phyloP scores from a whole-genome alignment of 306 rosid species.

The Cucumis melo region DNA sequence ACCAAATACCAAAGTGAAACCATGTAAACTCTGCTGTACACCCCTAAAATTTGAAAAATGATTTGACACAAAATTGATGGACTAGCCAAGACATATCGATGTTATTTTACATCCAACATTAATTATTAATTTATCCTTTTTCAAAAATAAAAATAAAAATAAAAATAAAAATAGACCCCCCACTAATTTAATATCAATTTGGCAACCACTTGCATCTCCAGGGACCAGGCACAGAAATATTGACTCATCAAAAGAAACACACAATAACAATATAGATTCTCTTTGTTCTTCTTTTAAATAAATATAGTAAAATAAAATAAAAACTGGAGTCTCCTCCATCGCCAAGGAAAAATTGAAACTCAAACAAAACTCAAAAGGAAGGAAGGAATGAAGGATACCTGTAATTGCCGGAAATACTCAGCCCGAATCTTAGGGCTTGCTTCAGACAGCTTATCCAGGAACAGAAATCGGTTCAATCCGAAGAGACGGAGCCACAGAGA shows the following conservation, averaged over 20 bases:
- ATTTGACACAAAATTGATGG: no score
- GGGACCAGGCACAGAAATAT: no score
- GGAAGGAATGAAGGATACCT: constrained; percentile 21
- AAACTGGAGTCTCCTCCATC: background rate
- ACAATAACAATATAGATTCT: no score
- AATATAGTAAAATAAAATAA: background rate
- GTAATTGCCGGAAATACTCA: constrained; percentile 42
- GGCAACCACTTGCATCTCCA: background rate
- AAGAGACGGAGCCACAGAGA: constrained; percentile 42
- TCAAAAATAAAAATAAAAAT: no score
- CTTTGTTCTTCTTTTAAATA: background rate
- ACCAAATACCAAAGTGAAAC: no score
- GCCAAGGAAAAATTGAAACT: background rate
- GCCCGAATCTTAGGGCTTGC: constrained; percentile 42
- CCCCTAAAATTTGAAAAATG: no score
- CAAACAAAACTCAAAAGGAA: no score
- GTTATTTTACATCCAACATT: background rate
- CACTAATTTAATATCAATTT: background rate
- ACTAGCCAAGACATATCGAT: no score
- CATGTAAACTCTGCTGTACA: no score
- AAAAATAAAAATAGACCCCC: no score
- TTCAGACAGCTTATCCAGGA: constrained; percentile 45
- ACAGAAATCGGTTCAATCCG: constrained; percentile 55
- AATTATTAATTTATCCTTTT: background rate
- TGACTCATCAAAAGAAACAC: no score